Base-by-base conservation (phyloP, 1,139 yeast species). In the Spathaspora sp. region DNA sequence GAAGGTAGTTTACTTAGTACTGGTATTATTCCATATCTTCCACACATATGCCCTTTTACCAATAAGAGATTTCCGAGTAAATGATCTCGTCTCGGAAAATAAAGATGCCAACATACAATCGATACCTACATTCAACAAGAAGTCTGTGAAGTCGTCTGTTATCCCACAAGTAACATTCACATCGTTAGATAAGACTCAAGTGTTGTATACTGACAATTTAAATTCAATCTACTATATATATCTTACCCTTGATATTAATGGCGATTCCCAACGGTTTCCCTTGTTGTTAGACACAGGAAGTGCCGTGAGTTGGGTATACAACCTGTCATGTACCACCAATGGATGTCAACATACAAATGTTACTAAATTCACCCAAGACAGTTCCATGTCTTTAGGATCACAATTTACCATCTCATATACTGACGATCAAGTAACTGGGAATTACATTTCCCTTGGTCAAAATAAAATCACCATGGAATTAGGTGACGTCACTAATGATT, bases 201-300 rank as follows among this genome's bases (percentile, higher is more conserved):
- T 63, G 49, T 55, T 67, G 1, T 56, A 48, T 20, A 60, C 70
- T 4, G 72, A 67, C 50, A 48, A 46, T 26, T 50, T 63, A 25
- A 58, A 59, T 40, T 62, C 71, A 10, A 61, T 65, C 24, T 66
- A 60, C 49, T 67, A 58, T 49, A 39, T 66, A 33, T 55, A 59
- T 34, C 45, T 58, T 13, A 47, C 58, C 9, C 47, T 67, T 2
- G 23, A 46, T n/a, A 59, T 58, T 38, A 29, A 38, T 8, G 59
- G 67, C 24, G 74, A 70, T 41, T 55, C 65, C 17, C 61, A 62
- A 29, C 65, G 65, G 27, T 82, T 74, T 56, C 78, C 80, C 6
- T 64, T 84, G 39, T 70, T 84, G 15, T 65, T 84, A 24, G 89
- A 84, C 58, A 83, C 89, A 0, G 89, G 87, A 1, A 80, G 86